These are phyloP conservation scores for Eremothecium coryli DNA, from an alignment of 1,139 yeast species.

Conservation along the genomic window DNA sequence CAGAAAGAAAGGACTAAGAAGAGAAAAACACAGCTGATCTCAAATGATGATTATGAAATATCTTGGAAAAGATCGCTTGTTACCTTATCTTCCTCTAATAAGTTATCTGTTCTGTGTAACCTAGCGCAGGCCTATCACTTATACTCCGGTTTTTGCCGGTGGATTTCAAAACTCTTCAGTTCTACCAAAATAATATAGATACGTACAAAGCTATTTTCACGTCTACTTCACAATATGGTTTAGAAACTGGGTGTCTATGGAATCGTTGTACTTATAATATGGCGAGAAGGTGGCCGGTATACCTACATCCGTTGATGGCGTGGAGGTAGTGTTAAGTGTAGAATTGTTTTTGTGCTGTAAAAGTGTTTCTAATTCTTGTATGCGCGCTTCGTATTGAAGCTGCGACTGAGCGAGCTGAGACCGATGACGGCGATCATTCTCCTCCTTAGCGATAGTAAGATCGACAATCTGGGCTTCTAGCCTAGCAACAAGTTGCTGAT, in stretches of 20 bases:
- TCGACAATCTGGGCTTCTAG: conserved; percentile 24
- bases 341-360: neutral
- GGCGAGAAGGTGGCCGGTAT: conserved; percentile 7
- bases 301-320: neutral
- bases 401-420: conserved; percentile 3
- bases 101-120: too few species aligned
- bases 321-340: conserved; percentile 1
- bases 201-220: conserved; percentile 6
- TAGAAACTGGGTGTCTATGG: conserved; percentile 15
- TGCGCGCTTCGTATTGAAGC: conserved; percentile 5
- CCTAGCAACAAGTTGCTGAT: conserved; percentile 1
- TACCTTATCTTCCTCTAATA: too few species aligned
- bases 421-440: conserved; percentile 4
- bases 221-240: conserved; percentile 10
- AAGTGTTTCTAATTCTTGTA: conserved; percentile 7
- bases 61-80: too few species aligned
- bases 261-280: conserved; percentile 14
- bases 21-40: too few species aligned
- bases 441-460: conserved; percentile 15
- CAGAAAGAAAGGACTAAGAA: too few species aligned
- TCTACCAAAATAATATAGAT: too few species aligned
- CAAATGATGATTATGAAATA: too few species aligned
- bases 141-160: too few species aligned
- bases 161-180: too few species aligned
- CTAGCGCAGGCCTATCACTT: too few species aligned